These are phyloP conservation scores for Lasiodiplodia theobromae DNA, from an alignment of 2,329 filamentous ascomycete genomes.

Conservation along the genomic window DNA sequence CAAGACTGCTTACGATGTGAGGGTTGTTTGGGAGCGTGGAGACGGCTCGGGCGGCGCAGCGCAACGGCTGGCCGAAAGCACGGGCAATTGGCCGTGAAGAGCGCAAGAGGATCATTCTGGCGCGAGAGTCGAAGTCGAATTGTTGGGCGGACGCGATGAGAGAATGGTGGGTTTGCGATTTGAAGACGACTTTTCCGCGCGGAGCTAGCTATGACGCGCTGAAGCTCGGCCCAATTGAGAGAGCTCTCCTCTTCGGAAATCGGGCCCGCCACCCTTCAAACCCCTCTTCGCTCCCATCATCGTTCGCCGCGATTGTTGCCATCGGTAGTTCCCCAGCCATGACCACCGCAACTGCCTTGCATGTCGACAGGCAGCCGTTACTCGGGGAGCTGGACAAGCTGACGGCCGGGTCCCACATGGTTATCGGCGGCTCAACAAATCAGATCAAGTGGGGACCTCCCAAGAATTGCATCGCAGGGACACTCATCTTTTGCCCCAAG, in stretches of 20 bases:
- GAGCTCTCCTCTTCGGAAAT: background rate
- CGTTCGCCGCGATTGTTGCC: background rate
- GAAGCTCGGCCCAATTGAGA: constrained; percentile 8
- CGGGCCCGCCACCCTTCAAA: background rate
- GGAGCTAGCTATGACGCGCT: constrained; percentile 23
- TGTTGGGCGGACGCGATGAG: background rate
- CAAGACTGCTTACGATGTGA: constrained; percentile 44
- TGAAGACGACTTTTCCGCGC: background rate
- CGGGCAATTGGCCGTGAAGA: constrained; percentile 19
- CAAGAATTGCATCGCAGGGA: background rate
- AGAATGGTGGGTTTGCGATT: background rate
- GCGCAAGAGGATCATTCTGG: constrained; percentile 23
- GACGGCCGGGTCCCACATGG: constrained; percentile 13
- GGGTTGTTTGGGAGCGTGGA: constrained; percentile 55
- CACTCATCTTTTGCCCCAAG: constrained; percentile 10
- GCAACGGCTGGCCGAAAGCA: background rate
- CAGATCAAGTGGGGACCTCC: constrained; percentile 21
- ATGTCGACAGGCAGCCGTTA: background rate
- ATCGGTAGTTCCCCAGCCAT: background rate
- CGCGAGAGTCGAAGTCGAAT: background rate
- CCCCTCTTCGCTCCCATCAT: background rate
- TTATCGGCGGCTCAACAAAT: constrained; percentile 27
- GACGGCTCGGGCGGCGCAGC: constrained; percentile 31
- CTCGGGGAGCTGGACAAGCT: background rate
- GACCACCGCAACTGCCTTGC: background rate